Percentiles rank a stretch among this genome's conserved stretches.
These are phyloP conservation scores for Xerocomus tenax DNA, from an alignment of 1,284 basidiomycete species.

Conservation along the genomic window DNA sequence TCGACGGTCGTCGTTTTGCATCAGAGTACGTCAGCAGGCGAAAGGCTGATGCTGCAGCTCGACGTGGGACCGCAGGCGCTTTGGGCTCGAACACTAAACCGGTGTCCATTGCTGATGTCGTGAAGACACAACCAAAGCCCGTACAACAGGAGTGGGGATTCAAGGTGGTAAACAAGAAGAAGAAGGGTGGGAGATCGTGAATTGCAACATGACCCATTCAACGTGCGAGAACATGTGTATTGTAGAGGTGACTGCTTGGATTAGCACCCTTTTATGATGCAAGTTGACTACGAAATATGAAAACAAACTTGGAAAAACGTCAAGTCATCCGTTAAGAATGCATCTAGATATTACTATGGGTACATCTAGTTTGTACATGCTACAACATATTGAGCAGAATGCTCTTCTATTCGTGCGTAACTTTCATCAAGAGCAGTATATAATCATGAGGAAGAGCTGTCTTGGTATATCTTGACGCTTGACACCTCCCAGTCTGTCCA, in stretches of 20 bases:
- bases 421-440: conserved; percentile 1
- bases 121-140: conserved; percentile 79
- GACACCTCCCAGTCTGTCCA: conserved; percentile 63
- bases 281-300: neutral
- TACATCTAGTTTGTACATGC: conserved; percentile 20
- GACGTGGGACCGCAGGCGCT: conserved; percentile 37
- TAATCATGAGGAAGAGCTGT: conserved; percentile 19
- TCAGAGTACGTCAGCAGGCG: conserved; percentile 82
- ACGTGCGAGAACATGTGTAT: conserved; percentile 7
- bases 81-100: conserved; percentile 42
- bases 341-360: conserved; percentile 14
- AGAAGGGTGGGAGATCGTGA: conserved; percentile 59
- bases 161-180: conserved; percentile 90
- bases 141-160: conserved; percentile 73
- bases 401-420: conserved; percentile 17
- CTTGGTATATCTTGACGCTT: conserved; percentile 60
- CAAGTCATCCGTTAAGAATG: neutral
- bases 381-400: conserved; percentile 11
- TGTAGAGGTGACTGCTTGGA: conserved; percentile 22
- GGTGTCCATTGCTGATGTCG: conserved; percentile 76
- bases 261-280: conserved; percentile 15
- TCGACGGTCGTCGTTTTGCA: conserved; percentile 92
- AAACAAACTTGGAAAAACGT: neutral
- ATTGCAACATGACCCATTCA: neutral
- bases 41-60: conserved; percentile 63